Base-by-base conservation (phyloP, 495 filamentous ascomycete species). In the Talaromyces adpressus region DNA sequence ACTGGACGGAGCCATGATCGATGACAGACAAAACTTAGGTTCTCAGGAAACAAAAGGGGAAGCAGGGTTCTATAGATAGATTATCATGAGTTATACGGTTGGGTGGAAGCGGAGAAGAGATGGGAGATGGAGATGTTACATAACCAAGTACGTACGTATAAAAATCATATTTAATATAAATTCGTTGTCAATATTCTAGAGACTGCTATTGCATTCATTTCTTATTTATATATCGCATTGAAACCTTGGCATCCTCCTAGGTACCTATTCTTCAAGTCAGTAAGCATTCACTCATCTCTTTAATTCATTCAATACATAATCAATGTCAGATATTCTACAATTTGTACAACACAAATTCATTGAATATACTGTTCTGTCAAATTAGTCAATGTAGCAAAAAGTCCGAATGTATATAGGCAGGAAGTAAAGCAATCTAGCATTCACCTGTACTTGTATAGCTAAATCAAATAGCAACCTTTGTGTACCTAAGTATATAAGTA, bases 1-100 rank as follows among this genome's bases (percentile, higher is more conserved):
- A 97, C 79, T 98, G 94, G 94, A 84, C 87, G 57, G 94, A 98
- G 73, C 91, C 92, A 14, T 65, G 63, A 65, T 7, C 25, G 18
- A 12, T 4, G 52, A 9, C 18, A 29, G 8, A 60, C 16, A 45
- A 11, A 20, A 29, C 41, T 77, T 54, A 73, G 60, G 32, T 32
- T 23, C 27, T 23, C 51, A 61, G 58, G 67, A 70, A 25, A 61
- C 4, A 51, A 61, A 16, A 18, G n/a, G 12, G 11, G 11, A 25
- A 25, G 20, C 2, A 23, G 25, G 22, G 20, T 18, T 30, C 11
- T 54, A 27, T 27, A 54, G 51, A 53, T 53, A 27, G 23, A 39
- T 58, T 34, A 34, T 58, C 25, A 20, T 27, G 45, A 49, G 18
- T 49, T 49, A 49, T 49, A 20, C 45, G 18, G 45, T 9, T 49